A percentile compares a stretch with the other conserved stretches of the same genome.
Evolutionary conservation across 2,329 filamentous ascomycete species (phyloP).

Genomic region (Colletotrichum sp.): DNA sequence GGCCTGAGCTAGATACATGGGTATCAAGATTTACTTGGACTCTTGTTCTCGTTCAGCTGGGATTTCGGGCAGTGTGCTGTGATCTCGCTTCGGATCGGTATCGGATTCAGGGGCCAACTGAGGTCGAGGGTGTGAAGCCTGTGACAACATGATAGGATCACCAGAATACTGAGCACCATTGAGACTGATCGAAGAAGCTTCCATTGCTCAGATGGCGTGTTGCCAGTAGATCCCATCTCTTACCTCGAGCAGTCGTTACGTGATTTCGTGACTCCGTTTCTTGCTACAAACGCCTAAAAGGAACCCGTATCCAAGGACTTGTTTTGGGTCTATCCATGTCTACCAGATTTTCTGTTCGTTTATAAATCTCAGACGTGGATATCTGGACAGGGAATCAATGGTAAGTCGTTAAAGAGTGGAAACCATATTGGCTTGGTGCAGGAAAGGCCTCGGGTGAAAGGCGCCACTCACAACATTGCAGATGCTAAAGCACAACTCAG

Average conservation of each 20-base stretch:
- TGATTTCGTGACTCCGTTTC: not conserved
- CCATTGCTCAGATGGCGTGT: not conserved
- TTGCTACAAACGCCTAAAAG: not conserved
- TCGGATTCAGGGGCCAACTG: not conserved
- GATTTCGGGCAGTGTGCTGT: not conserved
- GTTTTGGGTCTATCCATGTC: not conserved
- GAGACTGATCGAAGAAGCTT: not conserved
- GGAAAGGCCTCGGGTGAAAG: not conserved
- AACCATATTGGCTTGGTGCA: not conserved
- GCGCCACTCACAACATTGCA: not conserved
- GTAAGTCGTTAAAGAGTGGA: not conserved
- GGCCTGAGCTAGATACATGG: rapidly evolving
- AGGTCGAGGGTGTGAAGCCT: not conserved
- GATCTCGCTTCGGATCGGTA: not conserved
- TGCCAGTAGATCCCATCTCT: not conserved
- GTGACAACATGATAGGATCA: not conserved
- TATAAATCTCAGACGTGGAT: rapidly evolving
- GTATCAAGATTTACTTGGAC: not conserved
- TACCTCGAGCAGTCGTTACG: not conserved
- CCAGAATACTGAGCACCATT: not conserved
- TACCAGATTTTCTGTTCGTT: not conserved
- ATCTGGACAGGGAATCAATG: rapidly evolving
- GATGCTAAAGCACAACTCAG: not conserved
- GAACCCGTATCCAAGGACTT: not conserved
- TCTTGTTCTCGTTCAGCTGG: not conserved